Percentiles rank a stretch among this genome's conserved stretches.
phyloP scores from a whole-genome alignment of 2,329 filamentous ascomycete species.

The Curvularia lunata region DNA sequence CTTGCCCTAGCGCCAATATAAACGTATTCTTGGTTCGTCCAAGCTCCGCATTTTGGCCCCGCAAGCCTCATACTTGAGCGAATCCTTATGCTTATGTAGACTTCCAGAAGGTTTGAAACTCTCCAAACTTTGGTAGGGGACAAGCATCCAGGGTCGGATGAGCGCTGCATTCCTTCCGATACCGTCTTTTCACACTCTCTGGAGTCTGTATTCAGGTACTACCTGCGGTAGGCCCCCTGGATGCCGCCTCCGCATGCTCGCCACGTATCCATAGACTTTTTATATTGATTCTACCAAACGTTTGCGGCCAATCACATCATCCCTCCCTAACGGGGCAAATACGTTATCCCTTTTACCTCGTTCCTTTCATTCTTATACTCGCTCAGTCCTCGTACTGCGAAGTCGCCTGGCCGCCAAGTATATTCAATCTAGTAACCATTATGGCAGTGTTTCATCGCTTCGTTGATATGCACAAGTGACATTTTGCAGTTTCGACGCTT shows the following conservation, averaged over 20 bases:
- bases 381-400: not conserved
- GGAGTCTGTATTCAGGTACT: not conserved
- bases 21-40: constrained; percentile 15
- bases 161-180: not conserved
- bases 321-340: not conserved
- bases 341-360: not conserved
- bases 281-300: constrained; percentile 15
- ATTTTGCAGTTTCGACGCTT: not conserved
- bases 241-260: not conserved
- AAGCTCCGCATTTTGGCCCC: constrained; percentile 18
- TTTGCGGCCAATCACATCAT: constrained; percentile 2
- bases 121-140: not conserved
- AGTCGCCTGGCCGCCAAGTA: accelerated
- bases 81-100: constrained; percentile 25
- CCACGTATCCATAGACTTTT: constrained; percentile 3
- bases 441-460: not conserved
- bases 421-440: not conserved
- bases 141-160: not conserved
- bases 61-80: constrained; percentile 21
- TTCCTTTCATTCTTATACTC: not conserved
- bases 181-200: not conserved
- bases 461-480: not conserved
- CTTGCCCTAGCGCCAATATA: constrained; percentile 9
- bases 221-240: not conserved
- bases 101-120: not conserved